A percentile compares a stretch with the other conserved stretches of the same genome.
These are phyloP conservation scores for Triangularia setosa DNA, from an alignment of 2,329 filamentous ascomycete genomes.

Conservation along the genomic window DNA sequence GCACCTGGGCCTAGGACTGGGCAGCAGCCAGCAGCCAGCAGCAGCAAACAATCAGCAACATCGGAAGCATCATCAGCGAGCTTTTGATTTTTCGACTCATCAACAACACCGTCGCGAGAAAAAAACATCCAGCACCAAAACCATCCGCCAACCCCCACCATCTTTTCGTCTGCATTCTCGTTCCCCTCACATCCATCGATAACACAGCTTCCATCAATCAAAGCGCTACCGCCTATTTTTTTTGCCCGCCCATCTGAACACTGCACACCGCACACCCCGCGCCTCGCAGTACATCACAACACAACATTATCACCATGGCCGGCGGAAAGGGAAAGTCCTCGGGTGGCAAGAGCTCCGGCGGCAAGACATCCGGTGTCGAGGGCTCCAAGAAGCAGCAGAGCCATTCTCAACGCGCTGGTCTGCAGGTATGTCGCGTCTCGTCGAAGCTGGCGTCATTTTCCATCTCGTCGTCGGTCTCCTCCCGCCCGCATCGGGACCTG, in stretches of 20 bases:
- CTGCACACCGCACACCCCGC: slow-evolving; percentile 18
- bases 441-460: slow-evolving; percentile 21
- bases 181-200: slow-evolving; percentile 19
- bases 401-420: slow-evolving; percentile 89
- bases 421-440: slow-evolving; percentile 69
- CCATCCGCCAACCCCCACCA: slow-evolving; percentile 20
- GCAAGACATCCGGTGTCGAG: slow-evolving; percentile 64
- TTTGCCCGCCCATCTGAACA: slow-evolving; percentile 6
- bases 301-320: slow-evolving; percentile 49
- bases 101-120: slow-evolving; percentile 27
- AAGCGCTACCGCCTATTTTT: slow-evolving; percentile 8
- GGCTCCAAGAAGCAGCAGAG: slow-evolving; percentile 84
- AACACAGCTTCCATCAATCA: slow-evolving; percentile 6
- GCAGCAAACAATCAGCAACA: slow-evolving; percentile 20
- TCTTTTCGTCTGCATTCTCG: slow-evolving; percentile 10
- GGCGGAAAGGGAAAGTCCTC: slow-evolving; percentile 93
- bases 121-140: slow-evolving; percentile 7
- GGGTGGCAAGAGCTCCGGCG: slow-evolving; percentile 82
- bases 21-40: slow-evolving; percentile 5
- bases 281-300: slow-evolving; percentile 3
- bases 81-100: slow-evolving; percentile 31
- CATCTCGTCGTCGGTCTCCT: slow-evolving; percentile 14
- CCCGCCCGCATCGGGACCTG: slow-evolving; percentile 9
- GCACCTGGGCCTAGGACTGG: not conserved
- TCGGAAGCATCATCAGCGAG: slow-evolving; percentile 23